phyloP scores from a whole-genome alignment of 1,284 basidiomycete species.

The Stygiomarasmius scandens region DNA sequence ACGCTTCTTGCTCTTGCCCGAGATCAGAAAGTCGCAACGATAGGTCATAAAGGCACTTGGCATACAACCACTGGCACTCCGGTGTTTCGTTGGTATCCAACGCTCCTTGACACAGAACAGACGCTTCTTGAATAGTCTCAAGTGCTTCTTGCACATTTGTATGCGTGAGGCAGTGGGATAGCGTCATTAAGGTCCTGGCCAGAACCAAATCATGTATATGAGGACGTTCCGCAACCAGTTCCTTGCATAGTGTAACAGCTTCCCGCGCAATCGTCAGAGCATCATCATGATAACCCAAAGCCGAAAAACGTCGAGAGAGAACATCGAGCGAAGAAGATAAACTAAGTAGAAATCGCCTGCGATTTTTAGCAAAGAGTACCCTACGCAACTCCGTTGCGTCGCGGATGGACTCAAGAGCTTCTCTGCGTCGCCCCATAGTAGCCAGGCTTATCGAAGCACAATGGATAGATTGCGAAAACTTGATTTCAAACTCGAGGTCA shows the following conservation, averaged over 20 bases:
- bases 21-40: slow-evolving; percentile 1
- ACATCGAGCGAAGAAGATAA: slow-evolving; percentile 2
- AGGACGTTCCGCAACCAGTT: neutral
- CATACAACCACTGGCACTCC: neutral
- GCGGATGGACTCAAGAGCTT: slow-evolving; percentile 9
- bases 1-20: slow-evolving; percentile 1
- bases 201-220: neutral
- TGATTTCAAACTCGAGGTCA: neutral
- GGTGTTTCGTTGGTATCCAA: neutral
- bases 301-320: slow-evolving; percentile 1
- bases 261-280: slow-evolving; percentile 4
- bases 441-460: neutral
- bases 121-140: neutral
- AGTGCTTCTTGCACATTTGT: neutral
- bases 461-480: neutral
- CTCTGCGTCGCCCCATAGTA: neutral
- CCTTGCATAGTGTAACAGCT: slow-evolving; percentile 2
- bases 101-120: neutral
- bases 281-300: slow-evolving; percentile 3
- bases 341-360: neutral
- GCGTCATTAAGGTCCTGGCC: neutral
- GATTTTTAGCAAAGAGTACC: neutral
- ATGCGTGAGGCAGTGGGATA: neutral
- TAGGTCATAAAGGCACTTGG: neutral
- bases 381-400: slow-evolving; percentile 1